These are phyloP conservation scores for Pleurotus ostreatus DNA, from an alignment of 768 basidiomycete genomes.

Conservation along the genomic window DNA sequence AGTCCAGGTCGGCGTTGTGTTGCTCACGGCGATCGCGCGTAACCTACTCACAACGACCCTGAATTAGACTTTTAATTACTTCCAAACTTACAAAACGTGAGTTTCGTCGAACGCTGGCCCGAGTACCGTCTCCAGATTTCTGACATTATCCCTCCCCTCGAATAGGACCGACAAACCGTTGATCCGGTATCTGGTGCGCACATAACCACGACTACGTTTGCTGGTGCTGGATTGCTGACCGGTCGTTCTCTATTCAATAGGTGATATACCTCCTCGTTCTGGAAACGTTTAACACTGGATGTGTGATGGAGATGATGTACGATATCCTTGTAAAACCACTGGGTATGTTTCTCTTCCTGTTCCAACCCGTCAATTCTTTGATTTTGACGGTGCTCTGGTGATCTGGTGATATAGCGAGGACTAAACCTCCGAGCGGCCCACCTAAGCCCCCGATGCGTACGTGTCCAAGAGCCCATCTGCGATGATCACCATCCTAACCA, in stretches of 20 bases:
- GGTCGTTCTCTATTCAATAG: not conserved
- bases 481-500: too few relatives aligned
- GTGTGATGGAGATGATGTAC: slow-evolving; percentile 12
- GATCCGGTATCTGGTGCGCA: slow-evolving; percentile 8
- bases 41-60: not conserved
- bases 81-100: slow-evolving; percentile 7
- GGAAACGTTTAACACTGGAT: slow-evolving; percentile 12
- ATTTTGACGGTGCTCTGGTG: not conserved
- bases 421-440: not conserved
- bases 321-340: slow-evolving; percentile 7
- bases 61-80: slow-evolving; percentile 8
- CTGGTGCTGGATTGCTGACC: not conserved
- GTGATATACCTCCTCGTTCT: slow-evolving; percentile 10
- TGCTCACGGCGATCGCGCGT: too few relatives aligned
- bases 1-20: not conserved
- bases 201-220: not conserved
- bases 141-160: too few relatives aligned
- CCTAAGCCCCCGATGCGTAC: not conserved
- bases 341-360: not conserved
- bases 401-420: not conserved
- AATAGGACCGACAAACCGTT: not conserved
- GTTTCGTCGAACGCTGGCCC: not conserved
- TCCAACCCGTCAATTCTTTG: too few relatives aligned
- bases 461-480: not conserved
- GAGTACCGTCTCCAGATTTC: not conserved